phyloP scores from a whole-genome alignment of 371 early-diverging fungal species.

The Apophysomyces trapeziformis region DNA sequence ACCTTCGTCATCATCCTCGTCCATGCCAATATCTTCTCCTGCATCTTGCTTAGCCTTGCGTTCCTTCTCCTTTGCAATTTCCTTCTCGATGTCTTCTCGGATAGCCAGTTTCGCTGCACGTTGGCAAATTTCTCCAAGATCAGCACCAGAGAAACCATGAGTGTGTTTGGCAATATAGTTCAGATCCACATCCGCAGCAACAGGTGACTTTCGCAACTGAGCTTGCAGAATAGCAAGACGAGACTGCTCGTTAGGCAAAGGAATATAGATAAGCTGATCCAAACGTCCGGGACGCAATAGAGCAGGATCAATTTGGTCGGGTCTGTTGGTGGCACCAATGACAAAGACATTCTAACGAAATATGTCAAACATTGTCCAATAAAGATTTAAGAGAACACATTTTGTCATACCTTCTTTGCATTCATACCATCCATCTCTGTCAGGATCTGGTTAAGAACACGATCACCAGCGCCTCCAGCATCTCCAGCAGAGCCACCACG shows the following conservation, averaged over 20 bases:
- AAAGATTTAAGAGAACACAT: conserved; percentile 96
- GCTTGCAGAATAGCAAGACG: conserved; percentile 92
- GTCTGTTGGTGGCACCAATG: conserved; percentile 99
- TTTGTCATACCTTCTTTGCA: conserved; percentile 84
- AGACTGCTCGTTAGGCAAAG: conserved; percentile 95
- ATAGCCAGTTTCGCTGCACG: conserved; percentile 99
- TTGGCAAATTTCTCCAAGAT: conserved; percentile 99
- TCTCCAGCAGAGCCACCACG: conserved; percentile 88
- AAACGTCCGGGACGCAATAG: conserved; percentile 99
- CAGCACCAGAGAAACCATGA: conserved; percentile 99
- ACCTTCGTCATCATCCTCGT: conserved; percentile 78
- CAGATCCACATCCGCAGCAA: conserved; percentile 89
- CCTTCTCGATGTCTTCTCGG: conserved; percentile 97
- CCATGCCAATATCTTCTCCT: conserved; percentile 76
- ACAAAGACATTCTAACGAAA: conserved; percentile 92
- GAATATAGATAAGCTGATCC: conserved; percentile 99
- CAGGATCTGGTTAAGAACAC: conserved; percentile 99
- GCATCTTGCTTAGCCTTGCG: conserved; percentile 71
- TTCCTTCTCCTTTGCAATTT: conserved; percentile 77
- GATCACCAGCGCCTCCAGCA: conserved; percentile 97
- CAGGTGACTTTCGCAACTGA: conserved; percentile 97
- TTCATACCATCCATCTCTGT: conserved; percentile 99
- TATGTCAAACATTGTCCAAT: conserved; percentile 92
- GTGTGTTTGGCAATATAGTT: conserved; percentile 88
- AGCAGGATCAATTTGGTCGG: conserved; percentile 97